Conservation (phyloP, 805 yeast genomes). For the Candida ponderosae region DNA sequence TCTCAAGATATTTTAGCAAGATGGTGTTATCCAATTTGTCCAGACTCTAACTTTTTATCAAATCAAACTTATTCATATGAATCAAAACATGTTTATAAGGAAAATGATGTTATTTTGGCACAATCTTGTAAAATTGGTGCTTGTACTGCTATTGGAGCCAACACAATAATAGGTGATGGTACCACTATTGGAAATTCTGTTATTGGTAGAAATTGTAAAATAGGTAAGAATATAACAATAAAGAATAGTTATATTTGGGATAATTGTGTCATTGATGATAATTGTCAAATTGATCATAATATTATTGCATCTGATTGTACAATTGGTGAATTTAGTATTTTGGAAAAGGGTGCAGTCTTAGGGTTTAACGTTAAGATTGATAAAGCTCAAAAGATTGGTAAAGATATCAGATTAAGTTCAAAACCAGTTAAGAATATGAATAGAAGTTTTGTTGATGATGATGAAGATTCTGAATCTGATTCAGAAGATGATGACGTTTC, state of each 20-base stretch:
- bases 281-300: conserved; percentile 47
- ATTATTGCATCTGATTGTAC: conserved; percentile 62
- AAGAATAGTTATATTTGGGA: conserved; percentile 85
- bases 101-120: conserved; percentile 79
- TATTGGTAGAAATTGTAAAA: conserved; percentile 78
- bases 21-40: conserved; percentile 88
- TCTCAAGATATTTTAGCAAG: conserved; percentile 85
- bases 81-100: conserved; percentile 83
- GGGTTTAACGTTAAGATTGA: conserved; percentile 71
- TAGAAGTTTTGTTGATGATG: conserved; percentile 23
- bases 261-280: conserved; percentile 63
- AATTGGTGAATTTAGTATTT: conserved; percentile 41
- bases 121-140: conserved; percentile 85
- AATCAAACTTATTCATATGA: conserved; percentile 75
- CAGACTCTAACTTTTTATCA: conserved; percentile 71
- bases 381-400: conserved; percentile 37
- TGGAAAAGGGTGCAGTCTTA: conserved; percentile 69
- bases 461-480: conserved; percentile 20
- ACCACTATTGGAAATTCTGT: conserved; percentile 60
- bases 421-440: conserved; percentile 30
- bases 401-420: conserved; percentile 45
- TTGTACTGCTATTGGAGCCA: conserved; percentile 75
- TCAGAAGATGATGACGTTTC: conserved; percentile 16
- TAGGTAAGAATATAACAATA: conserved; percentile 71
- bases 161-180: conserved; percentile 70